phyloP scores from a whole-genome alignment of 2,329 filamentous ascomycete species.

The Beauveria asiatica region DNA sequence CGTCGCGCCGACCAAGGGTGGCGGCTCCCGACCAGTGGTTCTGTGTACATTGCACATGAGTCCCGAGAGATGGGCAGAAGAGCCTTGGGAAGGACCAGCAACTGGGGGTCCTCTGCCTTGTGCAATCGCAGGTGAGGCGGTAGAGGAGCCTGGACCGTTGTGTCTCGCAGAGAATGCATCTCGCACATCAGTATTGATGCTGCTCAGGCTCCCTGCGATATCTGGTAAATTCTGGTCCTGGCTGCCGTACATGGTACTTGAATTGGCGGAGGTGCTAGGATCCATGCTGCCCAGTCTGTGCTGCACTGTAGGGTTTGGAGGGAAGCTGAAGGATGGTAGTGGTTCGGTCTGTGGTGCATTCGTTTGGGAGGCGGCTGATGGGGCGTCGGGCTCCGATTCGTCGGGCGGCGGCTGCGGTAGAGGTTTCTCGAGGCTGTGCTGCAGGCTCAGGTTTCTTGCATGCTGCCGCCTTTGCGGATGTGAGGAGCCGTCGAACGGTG shows the following conservation, averaged over 20 bases:
- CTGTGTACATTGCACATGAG: constrained; percentile 66
- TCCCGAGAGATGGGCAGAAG: constrained; percentile 53
- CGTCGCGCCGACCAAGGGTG: constrained; percentile 85
- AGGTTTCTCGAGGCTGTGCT: constrained; percentile 50
- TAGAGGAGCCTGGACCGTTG: constrained; percentile 45
- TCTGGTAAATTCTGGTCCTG: constrained; percentile 5
- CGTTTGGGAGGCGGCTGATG: background rate
- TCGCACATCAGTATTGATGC: constrained; percentile 2
- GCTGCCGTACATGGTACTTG: background rate
- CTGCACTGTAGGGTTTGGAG: background rate
- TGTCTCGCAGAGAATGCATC: constrained; percentile 2
- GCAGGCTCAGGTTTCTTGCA: constrained; percentile 46
- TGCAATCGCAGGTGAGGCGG: constrained; percentile 44
- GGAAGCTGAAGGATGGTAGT: constrained; percentile 5
- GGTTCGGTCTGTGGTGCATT: constrained; percentile 21
- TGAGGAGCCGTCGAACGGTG: constrained; percentile 9
- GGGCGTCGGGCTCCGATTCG: constrained; percentile 2
- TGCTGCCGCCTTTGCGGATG: constrained; percentile 28
- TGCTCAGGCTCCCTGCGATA: background rate
- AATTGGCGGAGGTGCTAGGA: background rate
- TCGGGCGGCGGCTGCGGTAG: constrained; percentile 41
- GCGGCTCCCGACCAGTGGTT: constrained; percentile 86
- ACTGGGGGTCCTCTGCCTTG: constrained; percentile 25
- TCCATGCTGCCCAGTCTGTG: constrained; percentile 1
- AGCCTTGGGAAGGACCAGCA: constrained; percentile 37